phyloP scores from a whole-genome alignment of 352 stramenopile species.

The Pythium brachiatum region DNA sequence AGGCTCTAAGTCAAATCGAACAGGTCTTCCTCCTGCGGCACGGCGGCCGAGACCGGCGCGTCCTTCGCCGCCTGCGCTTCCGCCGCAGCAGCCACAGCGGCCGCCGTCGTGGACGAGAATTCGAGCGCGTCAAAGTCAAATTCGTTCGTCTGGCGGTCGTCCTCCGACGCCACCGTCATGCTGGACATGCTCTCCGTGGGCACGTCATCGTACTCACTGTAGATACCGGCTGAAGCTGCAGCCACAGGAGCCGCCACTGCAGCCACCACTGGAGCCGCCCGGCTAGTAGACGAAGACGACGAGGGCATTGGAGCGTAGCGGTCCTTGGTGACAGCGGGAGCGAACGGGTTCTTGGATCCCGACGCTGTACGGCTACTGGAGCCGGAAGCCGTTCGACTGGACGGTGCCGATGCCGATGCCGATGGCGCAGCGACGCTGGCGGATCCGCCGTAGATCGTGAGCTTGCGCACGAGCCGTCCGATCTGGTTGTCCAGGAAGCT shows the following conservation, averaged over 20 bases:
- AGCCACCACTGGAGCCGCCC: slow-evolving; percentile 3
- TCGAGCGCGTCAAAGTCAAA: slow-evolving; percentile 69
- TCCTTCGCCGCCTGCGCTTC: slow-evolving; percentile 14
- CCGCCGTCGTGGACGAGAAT: slow-evolving; percentile 32
- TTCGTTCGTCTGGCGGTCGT: slow-evolving; percentile 28
- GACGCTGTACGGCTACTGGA: slow-evolving; percentile 25
- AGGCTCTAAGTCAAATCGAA: slow-evolving; percentile 65
- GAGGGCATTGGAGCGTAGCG: slow-evolving; percentile 17
- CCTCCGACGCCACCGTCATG: slow-evolving; percentile 23
- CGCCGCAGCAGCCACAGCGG: slow-evolving; percentile 12
- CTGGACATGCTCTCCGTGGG: slow-evolving; percentile 19
- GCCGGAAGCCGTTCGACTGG: slow-evolving; percentile 30
- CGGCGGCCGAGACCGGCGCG: slow-evolving; percentile 18
- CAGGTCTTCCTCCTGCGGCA: slow-evolving; percentile 51
- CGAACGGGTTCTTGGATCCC: slow-evolving; percentile 35
- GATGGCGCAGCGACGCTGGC: not conserved
- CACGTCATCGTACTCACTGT: slow-evolving; percentile 18
- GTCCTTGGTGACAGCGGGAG: slow-evolving; percentile 23
- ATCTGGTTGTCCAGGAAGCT: slow-evolving; percentile 81
- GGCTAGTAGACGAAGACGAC: slow-evolving; percentile 9
- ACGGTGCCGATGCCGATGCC: slow-evolving; percentile 9
- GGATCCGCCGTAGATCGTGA: slow-evolving; percentile 53
- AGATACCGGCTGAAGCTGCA: not conserved
- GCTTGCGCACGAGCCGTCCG: slow-evolving; percentile 58
- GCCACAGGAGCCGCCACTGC: slow-evolving; percentile 5